These are phyloP conservation scores for Fusarium paranaense DNA, from an alignment of 2,329 filamentous ascomycete species.

Conservation along the genomic window DNA sequence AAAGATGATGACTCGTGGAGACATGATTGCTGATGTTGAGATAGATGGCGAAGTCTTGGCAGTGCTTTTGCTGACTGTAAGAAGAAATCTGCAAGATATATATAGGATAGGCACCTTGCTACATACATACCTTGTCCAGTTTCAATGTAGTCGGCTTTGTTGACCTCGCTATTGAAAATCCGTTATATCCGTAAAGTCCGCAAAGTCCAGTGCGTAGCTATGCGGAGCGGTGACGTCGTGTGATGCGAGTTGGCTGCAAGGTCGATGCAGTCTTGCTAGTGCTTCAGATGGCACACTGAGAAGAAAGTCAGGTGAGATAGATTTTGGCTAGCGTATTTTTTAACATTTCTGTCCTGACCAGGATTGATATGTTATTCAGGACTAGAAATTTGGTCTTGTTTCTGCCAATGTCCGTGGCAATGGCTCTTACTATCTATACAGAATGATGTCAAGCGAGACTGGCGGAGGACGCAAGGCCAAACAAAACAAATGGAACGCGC, in stretches of 20 bases:
- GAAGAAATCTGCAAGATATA: background rate
- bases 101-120: background rate
- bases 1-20: constrained; percentile 21
- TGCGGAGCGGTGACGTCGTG: background rate
- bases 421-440: too few relatives aligned
- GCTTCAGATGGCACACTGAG: background rate
- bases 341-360: background rate
- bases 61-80: background rate
- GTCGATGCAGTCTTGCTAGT: background rate
- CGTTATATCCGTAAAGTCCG: background rate
- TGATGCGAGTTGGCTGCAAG: background rate
- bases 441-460: too few relatives aligned
- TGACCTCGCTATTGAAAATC: background rate
- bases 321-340: background rate
- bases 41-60: background rate
- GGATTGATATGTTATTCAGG: too few relatives aligned
- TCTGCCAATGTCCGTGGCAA: too few relatives aligned
- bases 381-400: too few relatives aligned
- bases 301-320: background rate
- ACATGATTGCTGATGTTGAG: background rate
- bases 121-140: background rate
- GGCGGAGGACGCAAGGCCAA: too few relatives aligned
- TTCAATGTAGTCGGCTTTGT: background rate
- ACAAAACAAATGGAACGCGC: too few relatives aligned
- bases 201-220: background rate